Evolutionary conservation across 2,329 filamentous ascomycete genomes (phyloP).

Genomic region (Fusarium sp.): DNA sequence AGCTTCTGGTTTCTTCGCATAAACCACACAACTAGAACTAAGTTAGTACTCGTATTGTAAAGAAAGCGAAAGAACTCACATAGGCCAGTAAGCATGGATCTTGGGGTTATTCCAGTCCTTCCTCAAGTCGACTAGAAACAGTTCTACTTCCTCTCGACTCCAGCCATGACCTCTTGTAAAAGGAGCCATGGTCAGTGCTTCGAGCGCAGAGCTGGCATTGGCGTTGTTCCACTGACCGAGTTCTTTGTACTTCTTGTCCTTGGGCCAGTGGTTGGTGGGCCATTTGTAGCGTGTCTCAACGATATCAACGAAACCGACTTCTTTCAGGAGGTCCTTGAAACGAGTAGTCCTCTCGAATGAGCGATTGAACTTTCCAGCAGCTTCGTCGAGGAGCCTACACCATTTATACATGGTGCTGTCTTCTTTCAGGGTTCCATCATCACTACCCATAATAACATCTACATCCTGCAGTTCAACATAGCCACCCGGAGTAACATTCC

Average conservation of each 20-base stretch:
- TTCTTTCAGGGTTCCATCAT: slow-evolving; percentile 34
- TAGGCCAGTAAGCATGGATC: slow-evolving; percentile 43
- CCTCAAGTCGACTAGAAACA: slow-evolving; percentile 26
- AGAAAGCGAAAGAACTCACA: background rate
- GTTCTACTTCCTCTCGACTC: slow-evolving; percentile 33
- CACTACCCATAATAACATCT: slow-evolving; percentile 32
- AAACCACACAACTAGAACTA: slow-evolving; percentile 26
- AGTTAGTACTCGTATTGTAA: background rate
- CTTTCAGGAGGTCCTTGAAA: slow-evolving; percentile 54
- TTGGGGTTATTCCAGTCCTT: slow-evolving; percentile 32
- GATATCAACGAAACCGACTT: slow-evolving; percentile 66
- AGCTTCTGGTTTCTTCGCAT: slow-evolving; percentile 33
- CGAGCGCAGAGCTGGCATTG: slow-evolving; percentile 46
- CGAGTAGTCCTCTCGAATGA: slow-evolving; percentile 42
- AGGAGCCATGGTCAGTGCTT: slow-evolving; percentile 49
- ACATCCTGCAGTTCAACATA: slow-evolving; percentile 43
- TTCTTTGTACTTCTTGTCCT: slow-evolving; percentile 63
- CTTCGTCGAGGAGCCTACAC: slow-evolving; percentile 48
- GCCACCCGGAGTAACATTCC: slow-evolving; percentile 33
- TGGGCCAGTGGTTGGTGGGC: slow-evolving; percentile 65
- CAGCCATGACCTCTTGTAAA: slow-evolving; percentile 47
- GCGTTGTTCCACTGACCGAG: slow-evolving; percentile 55
- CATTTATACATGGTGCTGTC: slow-evolving; percentile 45
- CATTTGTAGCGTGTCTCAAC: slow-evolving; percentile 61
- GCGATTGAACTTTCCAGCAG: slow-evolving; percentile 48